Conservation (phyloP, 2,329 filamentous ascomycete genomes). For the Acephala macrosclerotiorum region DNA sequence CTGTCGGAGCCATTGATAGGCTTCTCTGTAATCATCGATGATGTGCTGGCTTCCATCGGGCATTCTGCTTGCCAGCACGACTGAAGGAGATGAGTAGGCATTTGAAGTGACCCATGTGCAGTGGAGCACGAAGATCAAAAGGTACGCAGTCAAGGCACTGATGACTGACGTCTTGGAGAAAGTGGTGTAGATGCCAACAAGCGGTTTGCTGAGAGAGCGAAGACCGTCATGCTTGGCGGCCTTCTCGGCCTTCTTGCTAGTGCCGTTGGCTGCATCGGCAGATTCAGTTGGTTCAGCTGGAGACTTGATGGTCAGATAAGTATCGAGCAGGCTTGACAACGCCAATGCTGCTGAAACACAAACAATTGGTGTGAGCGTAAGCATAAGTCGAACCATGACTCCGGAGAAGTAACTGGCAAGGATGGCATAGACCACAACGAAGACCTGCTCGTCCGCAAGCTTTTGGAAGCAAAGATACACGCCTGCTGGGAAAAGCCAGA, state of each 20-base stretch:
- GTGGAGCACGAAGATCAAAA: slow-evolving; percentile 93
- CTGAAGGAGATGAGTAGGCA: slow-evolving; percentile 97
- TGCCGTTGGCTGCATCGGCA: slow-evolving; percentile 46
- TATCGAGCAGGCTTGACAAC: slow-evolving; percentile 86
- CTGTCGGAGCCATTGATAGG: slow-evolving; percentile 98
- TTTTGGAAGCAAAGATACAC: slow-evolving; percentile 98
- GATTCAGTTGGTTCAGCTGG: slow-evolving; percentile 62
- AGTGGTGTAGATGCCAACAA: slow-evolving; percentile 83
- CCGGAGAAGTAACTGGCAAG: slow-evolving; percentile 98
- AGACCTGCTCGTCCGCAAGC: slow-evolving; percentile 95
- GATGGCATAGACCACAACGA: slow-evolving; percentile 96
- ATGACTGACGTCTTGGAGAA: slow-evolving; percentile 84
- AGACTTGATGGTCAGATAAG: slow-evolving; percentile 74
- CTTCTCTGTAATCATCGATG: slow-evolving; percentile 98
- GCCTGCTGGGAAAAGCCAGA: slow-evolving; percentile 98
- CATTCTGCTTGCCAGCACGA: slow-evolving; percentile 90
- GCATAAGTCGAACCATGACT: slow-evolving; percentile 99
- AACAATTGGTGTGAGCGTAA: slow-evolving; percentile 94
- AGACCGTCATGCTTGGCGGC: slow-evolving; percentile 62
- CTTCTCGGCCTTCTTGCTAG: slow-evolving; percentile 55
- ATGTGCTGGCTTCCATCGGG: slow-evolving; percentile 97
- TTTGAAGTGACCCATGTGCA: slow-evolving; percentile 99
- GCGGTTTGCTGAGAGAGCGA: slow-evolving; percentile 73
- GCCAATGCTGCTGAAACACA: slow-evolving; percentile 93
- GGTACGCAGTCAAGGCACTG: slow-evolving; percentile 75